Evolutionary conservation across 2,329 filamentous ascomycete genomes (phyloP).

Genomic region (Talaromyces sp.): DNA sequence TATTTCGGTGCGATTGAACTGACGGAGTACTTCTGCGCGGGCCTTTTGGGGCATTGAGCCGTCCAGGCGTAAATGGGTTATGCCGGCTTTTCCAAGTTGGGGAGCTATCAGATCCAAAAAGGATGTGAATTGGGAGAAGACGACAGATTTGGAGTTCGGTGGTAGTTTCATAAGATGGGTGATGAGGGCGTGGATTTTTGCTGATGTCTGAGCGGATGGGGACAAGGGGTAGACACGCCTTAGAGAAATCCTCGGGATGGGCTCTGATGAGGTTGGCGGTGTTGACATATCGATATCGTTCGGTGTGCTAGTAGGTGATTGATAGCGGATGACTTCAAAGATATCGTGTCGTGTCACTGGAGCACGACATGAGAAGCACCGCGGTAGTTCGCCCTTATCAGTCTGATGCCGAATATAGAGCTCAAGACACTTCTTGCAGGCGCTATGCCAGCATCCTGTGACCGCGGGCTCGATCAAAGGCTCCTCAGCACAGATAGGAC

Average conservation of each 20-base stretch:
- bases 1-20: conserved; percentile 58
- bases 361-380: conserved; percentile 88
- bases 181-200: conserved; percentile 81
- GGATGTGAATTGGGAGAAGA: conserved; percentile 97
- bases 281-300: conserved; percentile 44
- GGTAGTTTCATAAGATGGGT: conserved; percentile 68
- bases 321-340: conserved; percentile 84
- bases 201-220: conserved; percentile 56
- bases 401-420: conserved; percentile 85
- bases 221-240: conserved; percentile 63
- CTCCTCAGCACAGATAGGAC: conserved; percentile 90
- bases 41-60: conserved; percentile 84
- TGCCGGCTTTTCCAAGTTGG: conserved; percentile 66
- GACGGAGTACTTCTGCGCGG: conserved; percentile 69
- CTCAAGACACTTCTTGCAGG: conserved; percentile 88
- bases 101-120: conserved; percentile 90
- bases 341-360: conserved; percentile 77
- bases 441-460: conserved; percentile 95
- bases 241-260: conserved; percentile 54
- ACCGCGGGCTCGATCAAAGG: conserved; percentile 93
- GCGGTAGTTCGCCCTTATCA: conserved; percentile 68
- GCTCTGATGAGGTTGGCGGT: conserved; percentile 34
- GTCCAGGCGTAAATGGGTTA: conserved; percentile 82
- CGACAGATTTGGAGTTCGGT: conserved; percentile 76
- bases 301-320: conserved; percentile 42